These are phyloP conservation scores for Rutstroemia sp. DNA, from an alignment of 2,329 filamentous ascomycete genomes.

Conservation along the genomic window DNA sequence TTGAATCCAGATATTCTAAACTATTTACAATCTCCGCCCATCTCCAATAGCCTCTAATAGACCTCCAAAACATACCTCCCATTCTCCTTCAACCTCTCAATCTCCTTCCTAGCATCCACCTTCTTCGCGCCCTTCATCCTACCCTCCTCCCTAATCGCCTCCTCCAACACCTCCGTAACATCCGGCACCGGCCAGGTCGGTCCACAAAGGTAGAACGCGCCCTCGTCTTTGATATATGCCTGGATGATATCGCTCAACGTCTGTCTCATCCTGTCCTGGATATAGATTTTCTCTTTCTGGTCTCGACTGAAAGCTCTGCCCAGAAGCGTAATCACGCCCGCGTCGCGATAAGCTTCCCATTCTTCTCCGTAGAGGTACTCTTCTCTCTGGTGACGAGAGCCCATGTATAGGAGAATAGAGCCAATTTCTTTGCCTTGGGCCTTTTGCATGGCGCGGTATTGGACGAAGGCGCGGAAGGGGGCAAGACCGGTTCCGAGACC, in stretches of 20 bases:
- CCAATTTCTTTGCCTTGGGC: slow-evolving; percentile 95
- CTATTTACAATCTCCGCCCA: not conserved
- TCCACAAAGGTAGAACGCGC: slow-evolving; percentile 93
- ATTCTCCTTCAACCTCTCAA: slow-evolving; percentile 95
- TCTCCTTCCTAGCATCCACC: slow-evolving; percentile 80
- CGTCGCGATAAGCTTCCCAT: slow-evolving; percentile 96
- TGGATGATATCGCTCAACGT: slow-evolving; percentile 73
- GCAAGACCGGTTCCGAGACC: slow-evolving; percentile 96
- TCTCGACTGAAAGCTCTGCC: slow-evolving; percentile 94
- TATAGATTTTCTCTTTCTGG: slow-evolving; percentile 98
- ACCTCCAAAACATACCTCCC: slow-evolving; percentile 93
- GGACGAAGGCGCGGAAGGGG: slow-evolving; percentile 97
- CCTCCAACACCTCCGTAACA: slow-evolving; percentile 87
- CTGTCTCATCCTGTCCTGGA: slow-evolving; percentile 96
- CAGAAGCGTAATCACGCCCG: slow-evolving; percentile 89
- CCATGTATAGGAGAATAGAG: slow-evolving; percentile 89
- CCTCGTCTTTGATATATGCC: slow-evolving; percentile 81
- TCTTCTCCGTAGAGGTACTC: slow-evolving; percentile 99
- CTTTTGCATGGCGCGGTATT: slow-evolving; percentile 97
- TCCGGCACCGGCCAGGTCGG: slow-evolving; percentile 98
- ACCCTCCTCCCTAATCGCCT: slow-evolving; percentile 76
- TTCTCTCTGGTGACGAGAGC: slow-evolving; percentile 92
- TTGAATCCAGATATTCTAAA: not conserved
- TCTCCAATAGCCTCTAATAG: slow-evolving; percentile 48
- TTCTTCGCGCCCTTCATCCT: slow-evolving; percentile 60